Percentiles rank a stretch among this genome's conserved stretches.
Evolutionary conservation across 208 protist species (phyloP).

Genomic region (Spongospora subterranea): DNA sequence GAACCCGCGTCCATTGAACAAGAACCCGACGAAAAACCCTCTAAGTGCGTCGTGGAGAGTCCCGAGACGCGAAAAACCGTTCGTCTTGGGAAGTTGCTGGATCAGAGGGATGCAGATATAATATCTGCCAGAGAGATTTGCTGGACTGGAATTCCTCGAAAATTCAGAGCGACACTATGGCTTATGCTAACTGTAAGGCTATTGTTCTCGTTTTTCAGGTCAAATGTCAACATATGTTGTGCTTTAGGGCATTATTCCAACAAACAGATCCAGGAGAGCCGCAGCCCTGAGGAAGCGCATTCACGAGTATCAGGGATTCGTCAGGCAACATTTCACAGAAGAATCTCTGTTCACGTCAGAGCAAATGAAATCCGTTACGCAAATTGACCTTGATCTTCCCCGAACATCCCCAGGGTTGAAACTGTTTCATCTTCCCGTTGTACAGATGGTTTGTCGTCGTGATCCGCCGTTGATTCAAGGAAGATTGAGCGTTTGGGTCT

Average conservation of each 20-base stretch:
- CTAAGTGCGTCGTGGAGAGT: too few relatives aligned
- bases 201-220: neutral
- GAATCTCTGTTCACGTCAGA: neutral
- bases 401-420: constrained; percentile 79
- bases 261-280: constrained; percentile 27
- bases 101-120: neutral
- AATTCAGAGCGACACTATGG: constrained; percentile 58
- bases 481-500: too few relatives aligned
- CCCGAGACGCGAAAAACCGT: neutral
- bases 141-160: constrained; percentile 61
- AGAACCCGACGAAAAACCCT: too few relatives aligned
- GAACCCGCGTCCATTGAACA: too few relatives aligned
- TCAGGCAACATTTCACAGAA: neutral
- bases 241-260: constrained; percentile 48
- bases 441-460: constrained; percentile 73
- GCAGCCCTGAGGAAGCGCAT: neutral
- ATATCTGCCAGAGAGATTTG: neutral
- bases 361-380: constrained; percentile 74
- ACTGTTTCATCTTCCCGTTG: constrained; percentile 76
- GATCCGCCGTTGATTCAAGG: neutral
- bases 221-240: neutral
- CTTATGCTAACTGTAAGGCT: constrained; percentile 23
- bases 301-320: constrained; percentile 37
- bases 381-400: constrained; percentile 86
- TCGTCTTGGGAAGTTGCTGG: neutral